A percentile compares a stretch with the other conserved stretches of the same genome.
Conservation (phyloP, 2,329 filamentous ascomycete genomes). For the Aphanoascus verrucosus region DNA sequence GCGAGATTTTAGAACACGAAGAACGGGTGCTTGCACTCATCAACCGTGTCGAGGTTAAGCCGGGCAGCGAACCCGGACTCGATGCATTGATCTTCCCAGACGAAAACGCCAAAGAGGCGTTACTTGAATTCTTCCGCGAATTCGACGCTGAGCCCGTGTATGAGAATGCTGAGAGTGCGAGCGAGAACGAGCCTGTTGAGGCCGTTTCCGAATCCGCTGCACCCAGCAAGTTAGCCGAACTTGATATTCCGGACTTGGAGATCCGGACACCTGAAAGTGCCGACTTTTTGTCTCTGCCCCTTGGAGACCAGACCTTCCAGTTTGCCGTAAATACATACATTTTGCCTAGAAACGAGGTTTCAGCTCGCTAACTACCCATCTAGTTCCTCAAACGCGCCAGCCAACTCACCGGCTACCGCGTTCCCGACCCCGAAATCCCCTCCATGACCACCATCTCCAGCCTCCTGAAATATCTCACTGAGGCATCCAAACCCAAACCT, state of each 20-base stretch:
- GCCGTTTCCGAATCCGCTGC: slow-evolving; percentile 7
- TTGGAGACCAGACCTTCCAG: slow-evolving; percentile 52
- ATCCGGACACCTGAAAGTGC: slow-evolving; percentile 25
- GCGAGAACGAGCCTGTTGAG: slow-evolving; percentile 7
- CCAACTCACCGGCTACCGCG: slow-evolving; percentile 65
- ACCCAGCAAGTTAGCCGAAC: slow-evolving; percentile 11
- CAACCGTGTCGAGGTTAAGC: slow-evolving; percentile 24
- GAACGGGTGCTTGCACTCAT: slow-evolving; percentile 25
- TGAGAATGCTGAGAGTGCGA: slow-evolving; percentile 3
- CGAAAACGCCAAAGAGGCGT: slow-evolving; percentile 23
- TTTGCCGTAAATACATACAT: slow-evolving; percentile 54
- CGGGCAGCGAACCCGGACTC: slow-evolving; percentile 12
- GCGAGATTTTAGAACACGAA: slow-evolving; percentile 25
- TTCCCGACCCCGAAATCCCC: slow-evolving; percentile 60
- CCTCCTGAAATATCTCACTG: slow-evolving; percentile 43
- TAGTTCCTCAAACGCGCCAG: slow-evolving; percentile 72
- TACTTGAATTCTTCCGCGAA: slow-evolving; percentile 29
- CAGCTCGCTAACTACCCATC: slow-evolving; percentile 16
- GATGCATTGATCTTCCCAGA: slow-evolving; percentile 26
- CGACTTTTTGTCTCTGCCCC: slow-evolving; percentile 48
- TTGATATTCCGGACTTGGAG: slow-evolving; percentile 6
- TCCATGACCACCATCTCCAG: slow-evolving; percentile 45
- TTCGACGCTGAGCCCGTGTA: slow-evolving; percentile 14
- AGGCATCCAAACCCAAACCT: slow-evolving; percentile 29
- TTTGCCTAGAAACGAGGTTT: neutral